These are phyloP conservation scores for Klebsormidium nitens DNA, from an alignment of 139 green algal species.

Conservation along the genomic window DNA sequence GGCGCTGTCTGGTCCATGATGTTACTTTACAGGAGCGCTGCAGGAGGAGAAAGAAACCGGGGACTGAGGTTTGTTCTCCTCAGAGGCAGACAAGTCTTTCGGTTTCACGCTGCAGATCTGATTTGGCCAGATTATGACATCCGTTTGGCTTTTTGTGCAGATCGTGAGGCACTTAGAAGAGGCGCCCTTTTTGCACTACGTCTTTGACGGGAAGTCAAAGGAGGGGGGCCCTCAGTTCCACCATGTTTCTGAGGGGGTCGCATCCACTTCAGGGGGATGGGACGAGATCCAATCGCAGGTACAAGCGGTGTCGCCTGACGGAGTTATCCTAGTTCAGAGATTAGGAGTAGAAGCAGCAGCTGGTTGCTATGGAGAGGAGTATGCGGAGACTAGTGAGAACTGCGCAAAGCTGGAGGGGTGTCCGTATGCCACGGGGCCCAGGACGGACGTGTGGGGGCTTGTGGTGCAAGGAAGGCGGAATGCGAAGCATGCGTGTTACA, in stretches of 20 bases:
- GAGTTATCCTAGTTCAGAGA: slow-evolving; percentile 27
- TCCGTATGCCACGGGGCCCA: background rate
- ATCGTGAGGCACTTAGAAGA: slow-evolving; percentile 16
- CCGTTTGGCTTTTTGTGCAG: no score
- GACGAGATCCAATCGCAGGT: background rate
- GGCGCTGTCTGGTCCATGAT: no score
- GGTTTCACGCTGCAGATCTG: no score
- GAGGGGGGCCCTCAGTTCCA: background rate
- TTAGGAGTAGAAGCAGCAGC: background rate
- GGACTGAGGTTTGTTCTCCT: no score
- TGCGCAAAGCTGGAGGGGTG: slow-evolving; percentile 3
- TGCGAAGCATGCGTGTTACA: slow-evolving; percentile 26
- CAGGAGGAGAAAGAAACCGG: no score
- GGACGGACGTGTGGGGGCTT: slow-evolving; percentile 23
- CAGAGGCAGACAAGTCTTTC: no score
- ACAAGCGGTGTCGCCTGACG: slow-evolving; percentile 7
- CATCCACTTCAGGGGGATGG: slow-evolving; percentile 9
- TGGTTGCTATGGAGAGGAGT: slow-evolving; percentile 13
- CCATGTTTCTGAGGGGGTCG: slow-evolving; percentile 6
- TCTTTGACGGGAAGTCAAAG: slow-evolving; percentile 18
- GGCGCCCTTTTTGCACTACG: slow-evolving; percentile 28
- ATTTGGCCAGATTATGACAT: no score
- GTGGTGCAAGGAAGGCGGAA: slow-evolving; percentile 22
- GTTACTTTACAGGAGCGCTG: no score
- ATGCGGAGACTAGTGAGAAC: background rate